These are phyloP conservation scores for Yueomyces sinensis DNA, from an alignment of 805 yeast species.

Conservation along the genomic window DNA sequence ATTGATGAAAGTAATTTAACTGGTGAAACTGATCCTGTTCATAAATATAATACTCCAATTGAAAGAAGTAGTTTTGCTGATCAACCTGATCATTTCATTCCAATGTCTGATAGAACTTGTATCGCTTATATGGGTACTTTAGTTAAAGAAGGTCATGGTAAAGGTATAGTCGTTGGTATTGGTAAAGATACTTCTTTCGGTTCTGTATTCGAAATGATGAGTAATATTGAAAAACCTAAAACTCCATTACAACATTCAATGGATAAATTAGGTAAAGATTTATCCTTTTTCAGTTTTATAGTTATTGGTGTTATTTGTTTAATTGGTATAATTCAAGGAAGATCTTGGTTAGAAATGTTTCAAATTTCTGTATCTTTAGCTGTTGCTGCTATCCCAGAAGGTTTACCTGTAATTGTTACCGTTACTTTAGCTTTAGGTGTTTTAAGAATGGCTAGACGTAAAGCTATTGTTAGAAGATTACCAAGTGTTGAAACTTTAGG, in stretches of 20 bases:
- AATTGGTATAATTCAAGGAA: slow-evolving; percentile 83
- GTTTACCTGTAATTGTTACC: slow-evolving; percentile 94
- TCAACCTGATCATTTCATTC: slow-evolving; percentile 26
- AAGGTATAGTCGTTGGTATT: slow-evolving; percentile 87
- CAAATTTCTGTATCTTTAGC: slow-evolving; percentile 95
- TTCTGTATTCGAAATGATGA: slow-evolving; percentile 89
- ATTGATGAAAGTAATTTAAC: slow-evolving; percentile 92
- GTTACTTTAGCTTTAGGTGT: slow-evolving; percentile 96
- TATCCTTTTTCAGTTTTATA: slow-evolving; percentile 70
- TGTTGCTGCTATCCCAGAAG: slow-evolving; percentile 99
- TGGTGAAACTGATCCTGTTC: slow-evolving; percentile 87
- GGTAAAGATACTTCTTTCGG: slow-evolving; percentile 89
- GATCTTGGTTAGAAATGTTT: slow-evolving; percentile 95
- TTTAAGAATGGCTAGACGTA: slow-evolving; percentile 85
- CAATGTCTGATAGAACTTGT: slow-evolving; percentile 56
- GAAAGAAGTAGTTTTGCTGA: slow-evolving; percentile 14
- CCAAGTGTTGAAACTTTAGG: slow-evolving; percentile 95
- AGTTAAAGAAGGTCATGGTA: slow-evolving; percentile 90
- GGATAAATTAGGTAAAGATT: slow-evolving; percentile 90
- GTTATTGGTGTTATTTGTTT: slow-evolving; percentile 87
- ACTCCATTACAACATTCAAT: slow-evolving; percentile 92
- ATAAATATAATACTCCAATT: slow-evolving; percentile 42
- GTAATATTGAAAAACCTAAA: slow-evolving; percentile 89
- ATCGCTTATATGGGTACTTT: slow-evolving; percentile 96
- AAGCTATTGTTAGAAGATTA: slow-evolving; percentile 85